Conservation (phyloP, 2,329 filamentous ascomycete species). For the Neofusicoccum sp. region DNA sequence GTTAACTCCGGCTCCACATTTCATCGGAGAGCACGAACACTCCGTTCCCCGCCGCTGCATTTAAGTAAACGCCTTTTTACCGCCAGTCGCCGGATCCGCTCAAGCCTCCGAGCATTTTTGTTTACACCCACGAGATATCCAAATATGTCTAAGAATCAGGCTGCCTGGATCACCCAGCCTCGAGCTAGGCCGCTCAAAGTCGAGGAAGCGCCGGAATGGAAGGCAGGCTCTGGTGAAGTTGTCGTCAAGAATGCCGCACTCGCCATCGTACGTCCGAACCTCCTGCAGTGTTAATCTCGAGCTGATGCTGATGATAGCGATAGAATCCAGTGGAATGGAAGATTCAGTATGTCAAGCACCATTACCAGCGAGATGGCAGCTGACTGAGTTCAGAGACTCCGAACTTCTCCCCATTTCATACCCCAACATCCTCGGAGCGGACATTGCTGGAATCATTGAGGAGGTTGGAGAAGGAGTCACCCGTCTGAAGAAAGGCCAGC, state of each 20-base stretch:
- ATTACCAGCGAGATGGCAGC: background rate
- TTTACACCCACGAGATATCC: too few species aligned
- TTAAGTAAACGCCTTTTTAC: too few species aligned
- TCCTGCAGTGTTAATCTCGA: background rate
- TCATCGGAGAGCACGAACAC: too few species aligned
- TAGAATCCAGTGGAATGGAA: conserved; percentile 10
- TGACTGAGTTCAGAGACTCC: background rate
- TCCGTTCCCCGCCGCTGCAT: too few species aligned
- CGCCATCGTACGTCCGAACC: conserved; percentile 23
- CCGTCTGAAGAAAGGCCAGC: background rate
- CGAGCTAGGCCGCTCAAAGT: conserved; percentile 31
- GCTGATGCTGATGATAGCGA: background rate
- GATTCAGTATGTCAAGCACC: background rate
- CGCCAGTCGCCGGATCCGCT: too few species aligned
- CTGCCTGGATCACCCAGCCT: conserved; percentile 31
- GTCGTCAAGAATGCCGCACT: conserved; percentile 35
- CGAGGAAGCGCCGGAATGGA: conserved; percentile 29
- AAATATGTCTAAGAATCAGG: conserved; percentile 27
- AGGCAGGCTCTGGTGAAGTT: conserved; percentile 30
- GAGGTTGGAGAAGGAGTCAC: conserved; percentile 30
- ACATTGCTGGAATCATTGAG: conserved; percentile 38
- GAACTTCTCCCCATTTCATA: conserved; percentile 21
- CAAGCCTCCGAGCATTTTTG: too few species aligned
- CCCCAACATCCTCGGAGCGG: conserved; percentile 36
- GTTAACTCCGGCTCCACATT: too few species aligned